Evolutionary conservation across 2,329 filamentous ascomycete species (phyloP), one percentile per base, ranked within the genome.

Genomic region (Cordyceps cicadae): DNA sequence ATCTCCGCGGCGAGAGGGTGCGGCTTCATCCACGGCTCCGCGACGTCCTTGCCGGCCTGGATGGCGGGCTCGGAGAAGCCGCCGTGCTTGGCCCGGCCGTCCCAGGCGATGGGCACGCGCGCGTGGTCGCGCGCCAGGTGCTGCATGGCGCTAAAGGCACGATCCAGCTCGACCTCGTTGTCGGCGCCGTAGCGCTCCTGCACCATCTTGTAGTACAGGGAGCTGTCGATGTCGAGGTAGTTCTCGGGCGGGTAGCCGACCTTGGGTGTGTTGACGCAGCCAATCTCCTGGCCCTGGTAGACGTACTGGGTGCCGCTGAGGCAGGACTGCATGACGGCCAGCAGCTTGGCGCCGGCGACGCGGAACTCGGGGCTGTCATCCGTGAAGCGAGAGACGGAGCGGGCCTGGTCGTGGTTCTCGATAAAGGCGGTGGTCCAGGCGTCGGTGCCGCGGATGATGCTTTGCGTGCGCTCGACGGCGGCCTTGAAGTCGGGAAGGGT

Each of bases 221-320:
- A 78, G 65, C 81, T 83, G 51, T 78, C 72, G 2, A 80, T 74
- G 54, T 80, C 74, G 9, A 77, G 69, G 57, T 78, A 77, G 54
- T 78, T 85, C 60, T 87, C 81, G 0, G 81, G 69, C 7, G 87
- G 82, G n/a, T 78, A 78, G 77, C 83, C 84, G 0, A 76, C 73
- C 12, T 73, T 73, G 0, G 86, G 84, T 1, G 83, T 78, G 64
- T 88, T 88, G 14, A 82, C 75, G 70, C 84, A 82, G 0, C 85
- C 86, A 8, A 88, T 77, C 65, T 88, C 86, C 66, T 88, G 84
- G 11, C 86, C 86, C 66, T 88, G 85, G 67, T 87, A 88, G 1
- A 88, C 74, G 68, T 85, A 88, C 0, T 86, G 77, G 0, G 86
- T 87, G 5, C 86, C 86, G 6, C 78, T 71, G 73, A 84, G 71